Base-by-base conservation (phyloP, 2,329 filamentous ascomycete species). In the Botrytis hyacinthi region DNA sequence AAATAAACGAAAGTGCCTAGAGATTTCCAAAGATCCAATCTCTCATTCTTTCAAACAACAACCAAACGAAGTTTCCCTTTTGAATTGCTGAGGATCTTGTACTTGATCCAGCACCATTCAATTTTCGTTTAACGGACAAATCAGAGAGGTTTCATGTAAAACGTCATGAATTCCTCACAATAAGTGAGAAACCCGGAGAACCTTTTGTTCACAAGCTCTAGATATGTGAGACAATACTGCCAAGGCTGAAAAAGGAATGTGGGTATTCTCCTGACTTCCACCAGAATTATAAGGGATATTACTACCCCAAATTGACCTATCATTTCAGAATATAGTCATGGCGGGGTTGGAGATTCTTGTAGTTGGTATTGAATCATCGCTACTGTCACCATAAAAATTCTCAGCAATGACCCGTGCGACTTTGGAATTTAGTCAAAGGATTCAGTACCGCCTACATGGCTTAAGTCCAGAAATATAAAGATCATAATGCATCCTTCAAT, bases 231-330 rank as follows among this genome's bases (percentile, higher is more conserved):
- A 67, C 26, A 54, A 29, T 14, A 14, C 14, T 8, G 65, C 46
- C 65, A 67, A 67, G 65, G 35, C 46, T 20, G 0, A 54, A 40
- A 40, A 29, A 54, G 48, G 67, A 59, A 69, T 69, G 67, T 69
- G 51, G 51, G 37, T 59, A 69, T 69, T 42, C 51, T 59, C 67
- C 51, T 59, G 67, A 59, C 67, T 26, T 69, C 67, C 37, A 18
- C 29, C 7, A 59, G n/a, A 32, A 9, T 32, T 26, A 22, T 26
- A 26, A 29, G n/a, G 51, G 29, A 32, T n/a, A n/a, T 12, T 1
- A 32, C 14, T 37, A 9, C 29, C 0, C 10, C 10, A 18, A 40
- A 37, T 20, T 40, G 26, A 67, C 63, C 32, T 67, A 37, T 54
- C 7, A 51, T 20, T 3, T 67, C n/a, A 46, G 8, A 3, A 40